These are phyloP conservation scores for Xylaria nigripes DNA, from an alignment of 495 filamentous ascomycete genomes.

Conservation along the genomic window DNA sequence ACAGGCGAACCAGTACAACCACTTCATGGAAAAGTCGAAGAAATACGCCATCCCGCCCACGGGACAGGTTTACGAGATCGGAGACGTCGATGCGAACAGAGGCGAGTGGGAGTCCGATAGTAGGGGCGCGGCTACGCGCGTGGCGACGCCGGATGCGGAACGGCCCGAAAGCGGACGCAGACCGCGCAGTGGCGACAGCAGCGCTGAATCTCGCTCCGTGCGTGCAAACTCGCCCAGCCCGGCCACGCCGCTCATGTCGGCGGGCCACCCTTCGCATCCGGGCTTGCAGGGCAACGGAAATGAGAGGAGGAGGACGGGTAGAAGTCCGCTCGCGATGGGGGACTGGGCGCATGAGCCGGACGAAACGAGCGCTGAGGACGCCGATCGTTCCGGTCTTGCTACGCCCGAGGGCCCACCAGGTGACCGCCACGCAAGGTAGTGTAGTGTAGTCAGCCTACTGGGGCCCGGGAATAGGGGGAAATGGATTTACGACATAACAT, in stretches of 20 bases:
- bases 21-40: conserved; percentile 39
- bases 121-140: not conserved
- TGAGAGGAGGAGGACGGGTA: conserved; percentile 7
- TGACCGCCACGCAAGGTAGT: not conserved
- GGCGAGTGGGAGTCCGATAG: conserved; percentile 35
- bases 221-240: conserved; percentile 19
- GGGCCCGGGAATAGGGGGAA: not conserved
- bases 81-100: conserved; percentile 41
- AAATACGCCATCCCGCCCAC: conserved; percentile 43
- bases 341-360: not conserved
- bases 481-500: conserved; percentile 1
- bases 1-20: conserved; percentile 47
- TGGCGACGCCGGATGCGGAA: conserved; percentile 3
- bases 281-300: not conserved
- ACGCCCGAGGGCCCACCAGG: not conserved
- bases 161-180: conserved; percentile 19
- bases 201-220: conserved; percentile 15
- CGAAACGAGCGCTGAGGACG: not conserved
- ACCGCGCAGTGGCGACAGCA: conserved; percentile 27
- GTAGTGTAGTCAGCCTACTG: not conserved
- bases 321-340: conserved; percentile 18
- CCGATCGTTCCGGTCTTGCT: not conserved
- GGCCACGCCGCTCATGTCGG: conserved; percentile 4
- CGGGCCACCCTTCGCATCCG: conserved; percentile 1
- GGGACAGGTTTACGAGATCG: conserved; percentile 46